These are phyloP conservation scores for Picea mariana DNA, from an alignment of 83 land plant species.

Conservation along the genomic window DNA sequence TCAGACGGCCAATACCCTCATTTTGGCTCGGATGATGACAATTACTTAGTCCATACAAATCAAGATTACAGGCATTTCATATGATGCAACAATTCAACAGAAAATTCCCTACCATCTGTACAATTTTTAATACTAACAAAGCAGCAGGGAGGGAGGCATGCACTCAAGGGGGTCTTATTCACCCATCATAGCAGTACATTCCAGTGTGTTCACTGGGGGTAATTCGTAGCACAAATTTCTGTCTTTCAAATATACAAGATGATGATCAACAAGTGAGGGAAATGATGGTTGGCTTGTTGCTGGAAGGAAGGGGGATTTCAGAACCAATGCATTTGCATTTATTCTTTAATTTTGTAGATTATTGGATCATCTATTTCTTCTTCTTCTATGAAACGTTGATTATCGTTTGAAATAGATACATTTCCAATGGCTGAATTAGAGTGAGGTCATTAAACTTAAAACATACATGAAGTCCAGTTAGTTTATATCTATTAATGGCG, in stretches of 20 bases:
- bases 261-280: neutral
- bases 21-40: slow-evolving; percentile 13
- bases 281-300: neutral
- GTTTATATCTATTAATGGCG: neutral
- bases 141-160: neutral
- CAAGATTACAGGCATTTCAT: slow-evolving; percentile 9
- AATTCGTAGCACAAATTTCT: neutral
- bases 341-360: slow-evolving; percentile 13
- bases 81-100: neutral
- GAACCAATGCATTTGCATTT: slow-evolving; percentile 4
- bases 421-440: neutral
- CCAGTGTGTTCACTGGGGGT: neutral
- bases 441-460: neutral
- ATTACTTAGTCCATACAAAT: slow-evolving; percentile 7
- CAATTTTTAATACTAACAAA: neutral
- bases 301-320: slow-evolving; percentile 6
- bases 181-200: too few species aligned
- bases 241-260: neutral
- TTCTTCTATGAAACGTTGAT: neutral
- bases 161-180: slow-evolving; percentile 2
- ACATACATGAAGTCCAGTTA: neutral
- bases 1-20: neutral
- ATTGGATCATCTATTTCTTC: slow-evolving; percentile 1
- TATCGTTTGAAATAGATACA: neutral
- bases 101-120: slow-evolving; percentile 1